phyloP scores from a whole-genome alignment of 495 filamentous ascomycete genomes.

The Jackrogersella minutella region DNA sequence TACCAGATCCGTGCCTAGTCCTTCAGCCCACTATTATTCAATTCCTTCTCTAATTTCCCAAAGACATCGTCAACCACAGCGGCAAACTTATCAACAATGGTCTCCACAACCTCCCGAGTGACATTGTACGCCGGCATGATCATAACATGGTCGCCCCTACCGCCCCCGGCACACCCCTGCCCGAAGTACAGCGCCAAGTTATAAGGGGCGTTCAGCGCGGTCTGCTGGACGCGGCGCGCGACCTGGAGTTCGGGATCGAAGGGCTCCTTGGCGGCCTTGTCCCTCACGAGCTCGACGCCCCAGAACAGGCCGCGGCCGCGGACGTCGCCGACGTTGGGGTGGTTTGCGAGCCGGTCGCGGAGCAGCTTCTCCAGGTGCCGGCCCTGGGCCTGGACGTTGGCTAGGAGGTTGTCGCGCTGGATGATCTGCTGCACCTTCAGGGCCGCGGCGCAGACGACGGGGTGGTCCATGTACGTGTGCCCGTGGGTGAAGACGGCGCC shows the following conservation, averaged over 20 bases:
- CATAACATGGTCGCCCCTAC: constrained; percentile 76
- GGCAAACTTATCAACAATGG: constrained; percentile 50
- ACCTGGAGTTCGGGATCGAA: constrained; percentile 56
- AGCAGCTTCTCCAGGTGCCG: constrained; percentile 57
- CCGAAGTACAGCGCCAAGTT: constrained; percentile 76
- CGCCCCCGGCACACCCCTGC: constrained; percentile 71
- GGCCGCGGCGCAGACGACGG: constrained; percentile 66
- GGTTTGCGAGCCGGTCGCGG: constrained; percentile 50
- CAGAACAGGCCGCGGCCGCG: constrained; percentile 71
- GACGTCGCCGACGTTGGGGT: constrained; percentile 70
- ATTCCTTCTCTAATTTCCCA: constrained; percentile 9
- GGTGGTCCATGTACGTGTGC: constrained; percentile 70
- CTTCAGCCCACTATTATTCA: neutral
- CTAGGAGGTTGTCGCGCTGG: constrained; percentile 60
- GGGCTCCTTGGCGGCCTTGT: constrained; percentile 56
- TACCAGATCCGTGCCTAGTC: neutral
- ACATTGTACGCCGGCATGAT: constrained; percentile 79
- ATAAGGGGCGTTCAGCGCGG: constrained; percentile 59
- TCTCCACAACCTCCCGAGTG: constrained; percentile 66
- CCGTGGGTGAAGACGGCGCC: constrained; percentile 61
- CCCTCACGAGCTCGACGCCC: constrained; percentile 66
- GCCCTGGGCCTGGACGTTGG: constrained; percentile 63
- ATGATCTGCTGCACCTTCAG: constrained; percentile 68
- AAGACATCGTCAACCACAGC: constrained; percentile 25
- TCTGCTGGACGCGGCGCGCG: constrained; percentile 61